Base-by-base conservation (phyloP, 257 asterid genomes). In the Anisodus acutangulus region DNA sequence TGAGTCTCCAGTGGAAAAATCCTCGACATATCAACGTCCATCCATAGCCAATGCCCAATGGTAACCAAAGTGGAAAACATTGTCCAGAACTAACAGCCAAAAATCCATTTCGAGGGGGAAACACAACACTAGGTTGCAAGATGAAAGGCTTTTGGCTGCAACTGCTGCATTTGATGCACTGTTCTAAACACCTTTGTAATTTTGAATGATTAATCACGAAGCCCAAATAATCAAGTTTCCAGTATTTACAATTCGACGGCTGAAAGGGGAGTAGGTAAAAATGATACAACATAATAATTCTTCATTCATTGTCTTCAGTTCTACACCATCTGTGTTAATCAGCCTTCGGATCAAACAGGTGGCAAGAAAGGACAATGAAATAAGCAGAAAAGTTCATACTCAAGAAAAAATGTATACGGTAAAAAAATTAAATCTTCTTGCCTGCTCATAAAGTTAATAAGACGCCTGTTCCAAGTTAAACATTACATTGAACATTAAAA, bases 401-500 rank as follows among this genome's bases (percentile, higher is more conserved):
- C 78, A 80, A 87, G 90, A 89, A 82, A 70, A 82, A 83, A 70
- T 79, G 82, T 84, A 84, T 86, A 84, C 82, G 13, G n/a, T 80
- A 87, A 39, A 54, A 6, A 37, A 47, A 57, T 69, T 70, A 47
- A 60, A 83, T 74, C 82, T 79, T 76, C 51, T 85, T 79, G 69
- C 72, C 84, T 78, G 86, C 81, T 76, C 64, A 80, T 83, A 79
- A 80, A 85, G 89, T 85, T 88, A 84, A 86, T 85, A 83, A 74
- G 49, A 80, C 79, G 59, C 39, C 58, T 37, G 79, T 82, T 78
- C 84, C 86, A 84, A 84, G 90, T 84, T 84, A 86, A 87, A 51
- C 63, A 63, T 80, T 80, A 86, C 89, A 80, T 84, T 89, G 85
- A 86, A 88, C 87, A 85, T 55, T 41, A 87, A 82, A 86, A 80